phyloP scores from a whole-genome alignment of 2,329 filamentous ascomycete species.

The Teratosphaeria zuluensis region DNA sequence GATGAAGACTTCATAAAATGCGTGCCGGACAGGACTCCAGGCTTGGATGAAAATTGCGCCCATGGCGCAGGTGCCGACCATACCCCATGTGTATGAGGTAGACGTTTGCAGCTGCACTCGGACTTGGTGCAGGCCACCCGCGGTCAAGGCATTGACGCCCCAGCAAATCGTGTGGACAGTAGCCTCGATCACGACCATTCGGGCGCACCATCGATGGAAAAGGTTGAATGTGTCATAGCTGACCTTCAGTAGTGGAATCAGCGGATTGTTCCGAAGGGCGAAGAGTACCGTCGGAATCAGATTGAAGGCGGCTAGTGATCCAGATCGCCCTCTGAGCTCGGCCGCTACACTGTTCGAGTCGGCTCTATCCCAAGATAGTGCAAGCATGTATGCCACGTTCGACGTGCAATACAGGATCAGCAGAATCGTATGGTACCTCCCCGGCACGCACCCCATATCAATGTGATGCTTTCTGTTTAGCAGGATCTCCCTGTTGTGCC shows the following conservation, averaged over 20 bases:
- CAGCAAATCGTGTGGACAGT: conserved; percentile 64
- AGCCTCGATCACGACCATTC: conserved; percentile 60
- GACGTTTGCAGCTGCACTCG: conserved; percentile 45
- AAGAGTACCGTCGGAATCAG: conserved; percentile 86
- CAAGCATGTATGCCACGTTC: conserved; percentile 69
- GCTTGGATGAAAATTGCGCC: conserved; percentile 59
- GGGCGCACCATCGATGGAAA: conserved; percentile 72
- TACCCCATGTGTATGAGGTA: conserved; percentile 56
- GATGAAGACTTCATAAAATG: conserved; percentile 95
- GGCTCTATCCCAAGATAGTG: conserved; percentile 49
- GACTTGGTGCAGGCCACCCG: conserved; percentile 53
- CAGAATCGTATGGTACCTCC: conserved; percentile 65
- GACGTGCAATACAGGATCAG: conserved; percentile 57
- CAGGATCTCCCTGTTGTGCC: conserved; percentile 68
- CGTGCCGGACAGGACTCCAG: conserved; percentile 73
- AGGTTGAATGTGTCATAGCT: conserved; percentile 97
- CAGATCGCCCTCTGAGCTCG: conserved; percentile 75
- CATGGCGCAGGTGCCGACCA: conserved; percentile 52
- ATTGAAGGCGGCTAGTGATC: conserved; percentile 76
- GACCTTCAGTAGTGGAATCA: conserved; percentile 72
- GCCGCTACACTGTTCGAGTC: conserved; percentile 52
- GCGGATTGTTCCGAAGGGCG: conserved; percentile 83
- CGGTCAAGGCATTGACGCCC: conserved; percentile 54
- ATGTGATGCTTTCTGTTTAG: conserved; percentile 49
- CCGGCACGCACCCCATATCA: conserved; percentile 67